phyloP scores from a whole-genome alignment of 371 early-diverging fungal species.

The Saksenaea vasiformis region DNA sequence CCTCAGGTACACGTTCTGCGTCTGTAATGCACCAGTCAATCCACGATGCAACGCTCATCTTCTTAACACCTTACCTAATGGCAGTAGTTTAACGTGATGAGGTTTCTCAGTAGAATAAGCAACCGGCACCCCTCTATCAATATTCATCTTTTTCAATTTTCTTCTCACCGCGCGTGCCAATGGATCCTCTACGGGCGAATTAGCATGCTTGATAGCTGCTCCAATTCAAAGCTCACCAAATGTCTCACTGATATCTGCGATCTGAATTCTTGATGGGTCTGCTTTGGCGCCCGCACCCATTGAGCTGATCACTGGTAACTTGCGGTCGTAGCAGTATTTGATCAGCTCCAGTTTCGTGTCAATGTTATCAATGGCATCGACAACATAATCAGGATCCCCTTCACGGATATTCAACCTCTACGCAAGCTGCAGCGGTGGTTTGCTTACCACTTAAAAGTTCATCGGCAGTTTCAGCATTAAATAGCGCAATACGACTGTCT shows the following conservation, averaged over 20 bases:
- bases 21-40: constrained; percentile 32
- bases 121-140: constrained; percentile 79
- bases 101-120: constrained; percentile 95
- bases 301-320: constrained; percentile 79
- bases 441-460: constrained; percentile 64
- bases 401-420: neutral
- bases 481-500: constrained; percentile 78
- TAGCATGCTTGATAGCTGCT: neutral
- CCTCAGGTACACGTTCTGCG: constrained; percentile 77
- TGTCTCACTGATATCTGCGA: constrained; percentile 93
- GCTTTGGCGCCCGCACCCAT: constrained; percentile 97
- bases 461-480: constrained; percentile 72
- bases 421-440: constrained; percentile 21
- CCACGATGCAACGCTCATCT: constrained; percentile 4
- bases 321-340: constrained; percentile 76
- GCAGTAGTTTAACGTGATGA: constrained; percentile 74
- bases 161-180: constrained; percentile 85
- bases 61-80: constrained; percentile 45
- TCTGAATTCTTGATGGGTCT: constrained; percentile 91
- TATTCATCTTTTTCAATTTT: constrained; percentile 67
- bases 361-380: constrained; percentile 95
- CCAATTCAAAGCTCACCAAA: constrained; percentile 57
- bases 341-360: constrained; percentile 90
- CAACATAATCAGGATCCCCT: constrained; percentile 74
- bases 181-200: constrained; percentile 76